These are phyloP conservation scores for Saccharomycopsis babjevae DNA, from an alignment of 805 yeast genomes.

Conservation along the genomic window DNA sequence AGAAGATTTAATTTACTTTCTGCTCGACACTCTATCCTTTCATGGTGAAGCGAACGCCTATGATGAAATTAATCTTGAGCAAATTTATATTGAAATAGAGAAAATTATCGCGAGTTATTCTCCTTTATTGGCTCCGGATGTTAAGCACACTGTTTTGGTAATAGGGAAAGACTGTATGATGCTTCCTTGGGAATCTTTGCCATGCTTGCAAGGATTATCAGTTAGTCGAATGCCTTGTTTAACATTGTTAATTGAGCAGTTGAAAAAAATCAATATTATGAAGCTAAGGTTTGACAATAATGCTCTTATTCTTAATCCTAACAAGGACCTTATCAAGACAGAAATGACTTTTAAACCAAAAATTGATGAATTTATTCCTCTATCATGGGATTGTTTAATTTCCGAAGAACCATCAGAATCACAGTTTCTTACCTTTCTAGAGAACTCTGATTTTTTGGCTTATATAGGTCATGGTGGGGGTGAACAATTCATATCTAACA, in stretches of 20 bases:
- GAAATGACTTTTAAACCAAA: constrained; percentile 42
- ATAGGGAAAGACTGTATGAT: constrained; percentile 54
- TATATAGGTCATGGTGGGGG: constrained; percentile 97
- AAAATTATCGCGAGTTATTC: constrained; percentile 11
- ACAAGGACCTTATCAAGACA: constrained; percentile 62
- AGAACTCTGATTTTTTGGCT: constrained; percentile 41
- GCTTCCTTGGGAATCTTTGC: constrained; percentile 87
- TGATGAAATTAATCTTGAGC: constrained; percentile 54
- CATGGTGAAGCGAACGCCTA: constrained; percentile 58
- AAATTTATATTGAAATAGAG: constrained; percentile 42
- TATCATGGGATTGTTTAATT: constrained; percentile 41
- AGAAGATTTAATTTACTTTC: constrained; percentile 55
- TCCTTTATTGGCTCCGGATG: constrained; percentile 16
- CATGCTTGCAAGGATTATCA: constrained; percentile 41
- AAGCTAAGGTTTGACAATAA: constrained; percentile 24
- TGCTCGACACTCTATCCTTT: constrained; percentile 48
- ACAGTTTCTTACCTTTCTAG: constrained; percentile 36
- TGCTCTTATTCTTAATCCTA: constrained; percentile 70
- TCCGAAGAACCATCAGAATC: constrained; percentile 51
- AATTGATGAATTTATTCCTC: constrained; percentile 27
- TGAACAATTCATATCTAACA: constrained; percentile 61
- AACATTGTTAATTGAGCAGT: constrained; percentile 31
- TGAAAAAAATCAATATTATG: constrained; percentile 19
- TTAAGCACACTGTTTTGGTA: constrained; percentile 55
- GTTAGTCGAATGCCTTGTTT: constrained; percentile 72